A percentile compares a stretch with the other conserved stretches of the same genome.
Conservation (phyloP, 1,284 basidiomycete species). For the Fistulinella cinereoalba region DNA sequence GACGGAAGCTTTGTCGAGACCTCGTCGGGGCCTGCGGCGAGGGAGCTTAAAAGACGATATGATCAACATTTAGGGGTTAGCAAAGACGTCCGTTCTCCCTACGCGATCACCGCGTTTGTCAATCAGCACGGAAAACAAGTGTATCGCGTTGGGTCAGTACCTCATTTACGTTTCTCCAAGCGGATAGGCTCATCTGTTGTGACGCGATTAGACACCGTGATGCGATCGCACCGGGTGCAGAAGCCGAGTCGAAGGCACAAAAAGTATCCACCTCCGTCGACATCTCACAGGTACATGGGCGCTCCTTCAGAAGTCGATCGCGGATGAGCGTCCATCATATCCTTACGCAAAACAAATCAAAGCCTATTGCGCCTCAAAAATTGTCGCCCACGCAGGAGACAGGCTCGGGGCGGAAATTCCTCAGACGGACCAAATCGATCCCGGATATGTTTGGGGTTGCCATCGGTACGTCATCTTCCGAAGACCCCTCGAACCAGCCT, state of each 20-base stretch:
- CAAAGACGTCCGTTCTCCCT: slow-evolving; percentile 66
- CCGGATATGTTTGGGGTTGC: slow-evolving; percentile 51
- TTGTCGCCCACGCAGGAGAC: slow-evolving; percentile 15
- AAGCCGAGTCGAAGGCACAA: slow-evolving; percentile 34
- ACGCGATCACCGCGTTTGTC: slow-evolving; percentile 71
- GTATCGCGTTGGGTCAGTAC: slow-evolving; percentile 68
- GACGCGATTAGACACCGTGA: slow-evolving; percentile 47
- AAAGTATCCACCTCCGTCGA: slow-evolving; percentile 32
- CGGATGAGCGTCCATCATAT: slow-evolving; percentile 69
- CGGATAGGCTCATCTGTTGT: slow-evolving; percentile 4
- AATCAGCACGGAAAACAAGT: slow-evolving; percentile 75
- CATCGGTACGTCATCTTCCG: slow-evolving; percentile 21
- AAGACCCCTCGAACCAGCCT: slow-evolving; percentile 25
- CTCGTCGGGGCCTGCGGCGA: slow-evolving; percentile 66
- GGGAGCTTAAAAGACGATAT: slow-evolving; percentile 69
- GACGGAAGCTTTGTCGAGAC: slow-evolving; percentile 78
- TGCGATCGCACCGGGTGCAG: slow-evolving; percentile 48
- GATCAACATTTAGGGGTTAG: slow-evolving; percentile 66
- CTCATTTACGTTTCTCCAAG: background rate
- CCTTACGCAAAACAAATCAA: slow-evolving; percentile 52
- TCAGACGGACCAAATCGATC: slow-evolving; percentile 68
- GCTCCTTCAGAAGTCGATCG: slow-evolving; percentile 40
- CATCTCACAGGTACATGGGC: slow-evolving; percentile 17
- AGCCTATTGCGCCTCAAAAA: slow-evolving; percentile 28
- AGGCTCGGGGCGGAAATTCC: slow-evolving; percentile 28